Evolutionary conservation across 345 rosid genomes (phyloP).

Genomic region (Eutrema japonicum): DNA sequence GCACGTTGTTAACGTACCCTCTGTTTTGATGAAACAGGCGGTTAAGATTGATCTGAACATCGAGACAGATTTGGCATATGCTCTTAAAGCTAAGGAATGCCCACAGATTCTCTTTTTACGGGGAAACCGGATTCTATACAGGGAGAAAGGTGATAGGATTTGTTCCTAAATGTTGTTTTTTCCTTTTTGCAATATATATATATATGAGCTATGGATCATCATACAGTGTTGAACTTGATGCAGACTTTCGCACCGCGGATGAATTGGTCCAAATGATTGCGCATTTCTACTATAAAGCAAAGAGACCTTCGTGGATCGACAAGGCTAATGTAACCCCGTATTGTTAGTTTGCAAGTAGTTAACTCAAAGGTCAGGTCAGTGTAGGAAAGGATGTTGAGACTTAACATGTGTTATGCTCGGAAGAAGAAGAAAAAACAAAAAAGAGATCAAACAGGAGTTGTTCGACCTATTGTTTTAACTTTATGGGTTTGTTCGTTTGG

Average conservation of each 20-base stretch:
- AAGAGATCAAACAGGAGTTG: not conserved
- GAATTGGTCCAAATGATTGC: constrained; percentile 92
- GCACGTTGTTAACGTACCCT: not conserved
- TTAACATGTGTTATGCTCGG: not conserved
- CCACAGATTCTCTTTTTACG: constrained; percentile 83
- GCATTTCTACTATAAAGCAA: constrained; percentile 89
- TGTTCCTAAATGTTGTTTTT: not conserved
- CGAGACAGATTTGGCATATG: constrained; percentile 93
- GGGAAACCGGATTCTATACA: constrained; percentile 68
- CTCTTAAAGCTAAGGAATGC: constrained; percentile 81
- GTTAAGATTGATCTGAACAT: constrained; percentile 84
- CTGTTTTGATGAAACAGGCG: constrained; percentile 55
- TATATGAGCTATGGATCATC: constrained; percentile 9
- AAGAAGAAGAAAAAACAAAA: not conserved
- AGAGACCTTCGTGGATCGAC: constrained; percentile 74
- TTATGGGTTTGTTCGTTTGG: no score
- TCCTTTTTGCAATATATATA: not conserved
- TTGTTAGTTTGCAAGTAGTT: constrained; percentile 37
- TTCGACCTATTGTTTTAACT: not conserved
- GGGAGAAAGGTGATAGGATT: constrained; percentile 69
- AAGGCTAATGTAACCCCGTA: constrained; percentile 46
- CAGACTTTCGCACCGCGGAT: constrained; percentile 77
- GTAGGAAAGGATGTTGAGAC: constrained; percentile 20
- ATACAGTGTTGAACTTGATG: constrained; percentile 20
- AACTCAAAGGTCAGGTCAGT: constrained; percentile 22